Conservation (phyloP, 306 rosid species). For the Cyclanthera cordifolia region DNA sequence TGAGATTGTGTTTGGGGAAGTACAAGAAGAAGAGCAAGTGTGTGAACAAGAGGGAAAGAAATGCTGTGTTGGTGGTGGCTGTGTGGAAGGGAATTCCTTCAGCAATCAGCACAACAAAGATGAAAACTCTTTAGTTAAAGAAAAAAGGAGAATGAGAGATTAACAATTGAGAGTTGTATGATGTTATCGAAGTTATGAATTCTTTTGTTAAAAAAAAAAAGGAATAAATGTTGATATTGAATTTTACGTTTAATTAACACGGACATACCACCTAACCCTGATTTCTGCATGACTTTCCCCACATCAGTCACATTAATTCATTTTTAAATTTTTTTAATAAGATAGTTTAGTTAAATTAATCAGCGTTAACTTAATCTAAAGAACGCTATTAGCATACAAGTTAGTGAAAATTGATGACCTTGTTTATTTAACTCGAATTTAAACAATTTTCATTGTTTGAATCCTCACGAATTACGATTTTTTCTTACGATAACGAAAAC, state of each 20-base stretch:
- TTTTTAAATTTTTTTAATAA: too few relatives aligned
- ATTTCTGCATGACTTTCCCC: too few relatives aligned
- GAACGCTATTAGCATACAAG: too few relatives aligned
- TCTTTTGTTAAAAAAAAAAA: background rate
- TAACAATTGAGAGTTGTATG: background rate
- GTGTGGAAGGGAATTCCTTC: background rate
- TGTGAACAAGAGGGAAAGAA: background rate
- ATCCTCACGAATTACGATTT: too few relatives aligned
- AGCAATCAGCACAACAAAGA: background rate
- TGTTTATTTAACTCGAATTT: too few relatives aligned
- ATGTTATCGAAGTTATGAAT: background rate
- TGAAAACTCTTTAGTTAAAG: background rate
- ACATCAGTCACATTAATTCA: too few relatives aligned
- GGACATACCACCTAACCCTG: too few relatives aligned
- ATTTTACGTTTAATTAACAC: background rate
- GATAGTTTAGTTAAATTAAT: too few relatives aligned
- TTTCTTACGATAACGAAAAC: too few relatives aligned
- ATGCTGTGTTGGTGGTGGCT: background rate
- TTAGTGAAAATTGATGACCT: too few relatives aligned
- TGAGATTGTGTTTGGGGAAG: constrained; percentile 92
- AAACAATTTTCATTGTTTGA: too few relatives aligned
- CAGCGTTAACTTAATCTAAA: too few relatives aligned
- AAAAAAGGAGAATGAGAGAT: background rate
- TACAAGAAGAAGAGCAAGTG: constrained; percentile 55
- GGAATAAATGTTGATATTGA: background rate